Conservation (phyloP, 2,329 filamentous ascomycete genomes). For the Curvularia spicifera region DNA sequence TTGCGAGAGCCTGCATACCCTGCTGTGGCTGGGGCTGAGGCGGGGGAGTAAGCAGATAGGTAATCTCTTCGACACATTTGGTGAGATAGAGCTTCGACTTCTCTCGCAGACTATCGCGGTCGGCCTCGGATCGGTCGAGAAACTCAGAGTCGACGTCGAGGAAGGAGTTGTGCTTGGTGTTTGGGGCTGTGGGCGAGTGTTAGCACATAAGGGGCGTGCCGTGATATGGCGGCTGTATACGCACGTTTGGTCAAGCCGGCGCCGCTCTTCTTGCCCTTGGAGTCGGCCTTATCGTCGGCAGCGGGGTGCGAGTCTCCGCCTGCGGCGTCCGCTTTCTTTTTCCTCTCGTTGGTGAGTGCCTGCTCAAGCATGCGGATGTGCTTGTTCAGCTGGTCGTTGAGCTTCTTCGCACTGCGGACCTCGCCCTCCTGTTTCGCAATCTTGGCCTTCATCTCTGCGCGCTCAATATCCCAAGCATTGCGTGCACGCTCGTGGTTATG, state of each 20-base stretch:
- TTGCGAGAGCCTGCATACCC: slow-evolving; percentile 46
- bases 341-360: slow-evolving; percentile 83
- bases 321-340: slow-evolving; percentile 63
- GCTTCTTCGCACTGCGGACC: slow-evolving; percentile 80
- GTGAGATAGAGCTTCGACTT: slow-evolving; percentile 68
- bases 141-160: slow-evolving; percentile 57
- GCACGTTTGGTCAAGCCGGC: slow-evolving; percentile 38
- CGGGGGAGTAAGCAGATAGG: slow-evolving; percentile 71
- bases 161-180: slow-evolving; percentile 58
- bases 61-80: slow-evolving; percentile 71
- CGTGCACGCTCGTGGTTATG: slow-evolving; percentile 96
- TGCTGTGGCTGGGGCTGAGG: slow-evolving; percentile 63
- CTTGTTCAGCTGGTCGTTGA: slow-evolving; percentile 87
- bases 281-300: slow-evolving; percentile 47
- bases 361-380: slow-evolving; percentile 89
- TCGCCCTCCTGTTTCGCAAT: slow-evolving; percentile 95
- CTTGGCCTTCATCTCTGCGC: slow-evolving; percentile 97
- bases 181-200: slow-evolving; percentile 50
- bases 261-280: slow-evolving; percentile 44
- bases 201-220: slow-evolving; percentile 9
- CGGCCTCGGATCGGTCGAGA: slow-evolving; percentile 55
- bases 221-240: slow-evolving; percentile 4
- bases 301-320: slow-evolving; percentile 59
- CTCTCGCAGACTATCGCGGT: slow-evolving; percentile 65
- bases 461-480: slow-evolving; percentile 98